These are phyloP conservation scores for Alternaria viburni DNA, from an alignment of 2,329 filamentous ascomycete genomes.

Conservation along the genomic window DNA sequence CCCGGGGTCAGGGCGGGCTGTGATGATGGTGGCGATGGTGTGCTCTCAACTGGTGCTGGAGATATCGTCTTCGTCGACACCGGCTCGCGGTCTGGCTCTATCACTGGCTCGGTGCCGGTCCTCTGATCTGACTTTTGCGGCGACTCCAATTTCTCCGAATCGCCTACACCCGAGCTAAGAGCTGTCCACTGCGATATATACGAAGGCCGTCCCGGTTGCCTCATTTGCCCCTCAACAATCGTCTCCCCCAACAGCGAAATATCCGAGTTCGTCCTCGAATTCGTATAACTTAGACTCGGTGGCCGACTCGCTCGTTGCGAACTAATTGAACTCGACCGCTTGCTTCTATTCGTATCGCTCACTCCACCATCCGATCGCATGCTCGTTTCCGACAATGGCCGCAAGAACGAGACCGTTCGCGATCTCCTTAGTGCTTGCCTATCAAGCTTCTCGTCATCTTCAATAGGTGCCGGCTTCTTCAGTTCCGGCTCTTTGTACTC, in stretches of 20 bases:
- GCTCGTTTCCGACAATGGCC: slow-evolving; percentile 32
- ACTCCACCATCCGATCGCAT: slow-evolving; percentile 15
- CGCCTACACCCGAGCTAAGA: neutral
- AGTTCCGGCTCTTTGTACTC: slow-evolving; percentile 44
- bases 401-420: slow-evolving; percentile 38
- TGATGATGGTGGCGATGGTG: neutral
- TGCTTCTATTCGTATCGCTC: slow-evolving; percentile 14
- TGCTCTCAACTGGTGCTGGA: neutral
- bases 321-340: slow-evolving; percentile 24
- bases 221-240: slow-evolving; percentile 1
- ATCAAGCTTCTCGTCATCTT: slow-evolving; percentile 29
- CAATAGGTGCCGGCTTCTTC: slow-evolving; percentile 15
- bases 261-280: slow-evolving; percentile 31
- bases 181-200: slow-evolving; percentile 8
- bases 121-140: neutral
- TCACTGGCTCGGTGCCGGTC: neutral
- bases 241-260: slow-evolving; percentile 20
- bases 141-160: neutral
- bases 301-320: slow-evolving; percentile 28
- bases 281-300: slow-evolving; percentile 26
- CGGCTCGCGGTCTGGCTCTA: neutral
- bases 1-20: no score
- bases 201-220: slow-evolving; percentile 9
- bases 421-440: slow-evolving; percentile 32
- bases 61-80: neutral